A percentile compares a stretch with the other conserved stretches of the same genome.
Conservation (phyloP, 495 filamentous ascomycete species). For the Penicillium samsonianum region DNA sequence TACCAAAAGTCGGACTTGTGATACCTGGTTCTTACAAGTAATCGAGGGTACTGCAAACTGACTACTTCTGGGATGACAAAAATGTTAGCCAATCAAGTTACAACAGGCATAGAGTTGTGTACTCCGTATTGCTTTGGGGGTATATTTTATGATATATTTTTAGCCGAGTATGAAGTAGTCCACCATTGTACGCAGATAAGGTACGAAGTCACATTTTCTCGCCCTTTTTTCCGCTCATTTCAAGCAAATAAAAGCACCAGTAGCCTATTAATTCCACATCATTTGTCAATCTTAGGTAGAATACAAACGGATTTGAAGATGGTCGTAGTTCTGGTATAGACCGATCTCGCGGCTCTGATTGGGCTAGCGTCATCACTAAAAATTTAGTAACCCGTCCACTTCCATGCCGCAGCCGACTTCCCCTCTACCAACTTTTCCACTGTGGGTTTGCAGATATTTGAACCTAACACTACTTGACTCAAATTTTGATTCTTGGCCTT, state of each 20-base stretch:
- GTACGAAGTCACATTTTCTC: background rate
- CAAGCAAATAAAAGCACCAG: background rate
- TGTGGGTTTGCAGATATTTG: constrained; percentile 29
- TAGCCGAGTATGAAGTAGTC: background rate
- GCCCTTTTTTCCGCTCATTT: background rate
- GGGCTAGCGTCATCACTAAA: constrained; percentile 54
- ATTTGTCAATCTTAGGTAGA: background rate
- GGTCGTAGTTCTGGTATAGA: constrained; percentile 11
- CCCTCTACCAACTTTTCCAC: constrained; percentile 47
- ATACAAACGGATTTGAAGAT: background rate
- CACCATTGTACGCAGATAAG: background rate
- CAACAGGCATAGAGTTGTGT: background rate
- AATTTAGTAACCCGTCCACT: constrained; percentile 44
- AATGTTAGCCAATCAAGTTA: background rate
- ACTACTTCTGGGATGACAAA: background rate
- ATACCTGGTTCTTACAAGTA: background rate
- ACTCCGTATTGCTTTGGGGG: background rate
- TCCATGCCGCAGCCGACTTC: constrained; percentile 38
- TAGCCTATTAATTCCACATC: background rate
- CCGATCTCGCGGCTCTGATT: constrained; percentile 34
- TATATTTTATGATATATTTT: background rate
- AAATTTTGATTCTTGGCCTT: constrained; percentile 19
- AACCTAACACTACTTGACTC: constrained; percentile 15
- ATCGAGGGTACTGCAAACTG: background rate
- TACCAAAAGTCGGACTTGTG: constrained; percentile 1